A percentile compares a stretch with the other conserved stretches of the same genome.
These are phyloP conservation scores for Kodamaea hsintzibuensis DNA, from an alignment of 805 yeast species.

Conservation along the genomic window DNA sequence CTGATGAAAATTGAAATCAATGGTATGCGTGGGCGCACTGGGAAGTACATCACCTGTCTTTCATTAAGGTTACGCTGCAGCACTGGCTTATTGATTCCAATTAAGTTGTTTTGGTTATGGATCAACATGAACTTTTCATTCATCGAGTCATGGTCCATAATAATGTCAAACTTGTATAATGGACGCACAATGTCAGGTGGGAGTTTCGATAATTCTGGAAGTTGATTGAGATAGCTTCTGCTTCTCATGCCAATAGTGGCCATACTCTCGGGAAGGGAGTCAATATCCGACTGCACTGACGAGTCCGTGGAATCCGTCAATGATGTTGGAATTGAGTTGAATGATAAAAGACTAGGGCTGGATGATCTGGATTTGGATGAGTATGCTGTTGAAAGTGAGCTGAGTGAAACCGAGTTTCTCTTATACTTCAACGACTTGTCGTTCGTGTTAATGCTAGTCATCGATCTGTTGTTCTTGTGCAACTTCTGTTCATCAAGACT, in stretches of 20 bases:
- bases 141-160: slow-evolving; percentile 42
- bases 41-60: slow-evolving; percentile 14
- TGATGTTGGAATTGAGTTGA: slow-evolving; percentile 37
- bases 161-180: slow-evolving; percentile 46
- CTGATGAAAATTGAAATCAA: slow-evolving; percentile 32
- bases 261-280: slow-evolving; percentile 13
- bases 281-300: slow-evolving; percentile 33
- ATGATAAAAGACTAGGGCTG: slow-evolving; percentile 40
- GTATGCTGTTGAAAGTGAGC: slow-evolving; percentile 36
- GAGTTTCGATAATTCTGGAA: slow-evolving; percentile 38
- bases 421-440: slow-evolving; percentile 12
- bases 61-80: not conserved
- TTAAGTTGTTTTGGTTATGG: slow-evolving; percentile 10
- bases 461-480: slow-evolving; percentile 9
- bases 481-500: not conserved
- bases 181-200: slow-evolving; percentile 50
- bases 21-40: slow-evolving; percentile 29
- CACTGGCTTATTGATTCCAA: not conserved
- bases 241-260: slow-evolving; percentile 6
- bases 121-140: slow-evolving; percentile 31
- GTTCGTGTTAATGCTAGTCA: slow-evolving; percentile 5
- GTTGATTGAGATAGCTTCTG: slow-evolving; percentile 19
- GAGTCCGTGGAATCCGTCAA: slow-evolving; percentile 35
- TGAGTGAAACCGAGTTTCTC: slow-evolving; percentile 35
- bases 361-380: slow-evolving; percentile 37